A percentile compares a stretch with the other conserved stretches of the same genome.
phyloP scores from a whole-genome alignment of 2,329 filamentous ascomycete species.

The Ceratocystis colombiana region DNA sequence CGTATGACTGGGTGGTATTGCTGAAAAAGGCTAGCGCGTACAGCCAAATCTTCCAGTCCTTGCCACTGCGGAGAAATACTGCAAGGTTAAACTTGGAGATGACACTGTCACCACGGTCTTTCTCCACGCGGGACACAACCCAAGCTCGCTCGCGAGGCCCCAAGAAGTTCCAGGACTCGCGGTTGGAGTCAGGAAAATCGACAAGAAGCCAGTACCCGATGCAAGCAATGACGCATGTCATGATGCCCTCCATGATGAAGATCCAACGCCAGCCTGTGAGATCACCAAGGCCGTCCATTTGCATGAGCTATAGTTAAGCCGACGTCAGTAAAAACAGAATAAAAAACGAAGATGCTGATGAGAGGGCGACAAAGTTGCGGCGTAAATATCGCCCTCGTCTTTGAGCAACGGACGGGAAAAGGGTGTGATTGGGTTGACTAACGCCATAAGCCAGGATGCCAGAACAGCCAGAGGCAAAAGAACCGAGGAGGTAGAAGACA shows the following conservation, averaged over 20 bases:
- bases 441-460: conserved; percentile 62
- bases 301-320: conserved; percentile 42
- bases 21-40: conserved; percentile 54
- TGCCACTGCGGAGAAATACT: conserved; percentile 39
- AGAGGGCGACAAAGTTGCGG: conserved; percentile 1
- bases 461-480: conserved; percentile 53
- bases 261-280: conserved; percentile 58
- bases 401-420: not conserved
- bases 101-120: conserved; percentile 48
- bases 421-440: conserved; percentile 30
- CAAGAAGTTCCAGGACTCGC: conserved; percentile 45
- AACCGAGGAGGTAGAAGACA: conserved; percentile 59
- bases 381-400: too few relatives aligned
- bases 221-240: conserved; percentile 46
- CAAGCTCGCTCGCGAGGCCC: conserved; percentile 42
- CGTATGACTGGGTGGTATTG: conserved; percentile 62
- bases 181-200: conserved; percentile 52
- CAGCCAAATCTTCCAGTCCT: conserved; percentile 51
- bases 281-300: conserved; percentile 47
- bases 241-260: conserved; percentile 45
- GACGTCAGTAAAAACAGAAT: conserved; percentile 21
- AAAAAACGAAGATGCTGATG: conserved; percentile 22
- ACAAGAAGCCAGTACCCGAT: conserved; percentile 49
- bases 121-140: conserved; percentile 45
- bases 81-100: conserved; percentile 43